Conservation (phyloP, 176 grass and related monocot species). For the Oryza glaberrima region DNA sequence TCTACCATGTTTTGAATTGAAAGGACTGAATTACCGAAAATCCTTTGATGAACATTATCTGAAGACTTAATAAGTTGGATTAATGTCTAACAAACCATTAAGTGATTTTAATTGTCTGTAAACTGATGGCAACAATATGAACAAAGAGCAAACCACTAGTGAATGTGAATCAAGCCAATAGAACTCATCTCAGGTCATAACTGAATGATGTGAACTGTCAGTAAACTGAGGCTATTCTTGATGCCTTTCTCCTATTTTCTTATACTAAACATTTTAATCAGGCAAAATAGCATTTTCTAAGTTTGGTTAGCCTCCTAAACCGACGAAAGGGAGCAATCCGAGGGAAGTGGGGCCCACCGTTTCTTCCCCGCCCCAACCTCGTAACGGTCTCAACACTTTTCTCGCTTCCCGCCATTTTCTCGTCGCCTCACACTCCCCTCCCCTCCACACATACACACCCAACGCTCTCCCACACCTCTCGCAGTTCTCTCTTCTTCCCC, state of each 20-base stretch:
- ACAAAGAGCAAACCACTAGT: no score
- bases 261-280: background rate
- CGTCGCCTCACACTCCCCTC: constrained; percentile 43
- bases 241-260: background rate
- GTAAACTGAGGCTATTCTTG: background rate
- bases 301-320: constrained; percentile 15
- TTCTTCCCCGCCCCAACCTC: background rate
- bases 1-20: no score
- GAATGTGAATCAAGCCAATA: no score
- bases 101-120: no score
- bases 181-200: no score
- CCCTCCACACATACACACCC: constrained; percentile 42
- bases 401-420: constrained; percentile 48
- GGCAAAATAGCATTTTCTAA: background rate
- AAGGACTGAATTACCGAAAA: no score
- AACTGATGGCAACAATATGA: no score
- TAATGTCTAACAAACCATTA: no score
- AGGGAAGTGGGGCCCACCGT: constrained; percentile 24
- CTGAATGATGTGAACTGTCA: no score
- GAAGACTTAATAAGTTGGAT: no score
- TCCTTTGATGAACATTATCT: no score
- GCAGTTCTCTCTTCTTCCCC: constrained; percentile 36
- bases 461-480: constrained; percentile 38
- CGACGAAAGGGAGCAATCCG: constrained; percentile 34
- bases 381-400: constrained; percentile 43